These are phyloP conservation scores for Mycena leptocephala DNA, from an alignment of 768 basidiomycete genomes.

Conservation along the genomic window DNA sequence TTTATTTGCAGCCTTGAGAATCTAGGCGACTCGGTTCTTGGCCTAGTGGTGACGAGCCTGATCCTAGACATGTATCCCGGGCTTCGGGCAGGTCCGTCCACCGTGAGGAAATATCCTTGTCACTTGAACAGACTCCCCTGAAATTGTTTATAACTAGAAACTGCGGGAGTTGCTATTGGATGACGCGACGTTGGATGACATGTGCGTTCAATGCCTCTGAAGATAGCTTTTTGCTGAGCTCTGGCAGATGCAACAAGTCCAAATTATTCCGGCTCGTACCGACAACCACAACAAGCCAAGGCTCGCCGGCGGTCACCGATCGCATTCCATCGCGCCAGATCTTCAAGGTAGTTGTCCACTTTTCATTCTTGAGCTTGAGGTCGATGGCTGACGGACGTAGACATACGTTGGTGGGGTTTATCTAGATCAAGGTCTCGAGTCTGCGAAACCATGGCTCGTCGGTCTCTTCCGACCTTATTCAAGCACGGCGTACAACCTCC, in stretches of 20 bases:
- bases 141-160: not conserved
- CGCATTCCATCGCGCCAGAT: not conserved
- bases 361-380: too few species aligned
- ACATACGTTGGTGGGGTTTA: not conserved
- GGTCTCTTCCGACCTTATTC: not conserved
- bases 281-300: not conserved
- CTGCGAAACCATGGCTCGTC: not conserved
- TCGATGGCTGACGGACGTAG: not conserved
- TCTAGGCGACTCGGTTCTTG: constrained; percentile 67
- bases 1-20: constrained; percentile 60
- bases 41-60: constrained; percentile 62
- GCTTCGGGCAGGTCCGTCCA: constrained; percentile 66
- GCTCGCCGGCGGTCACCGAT: not conserved
- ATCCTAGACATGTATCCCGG: constrained; percentile 61
- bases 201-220: not conserved
- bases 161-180: constrained; percentile 4
- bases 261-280: not conserved
- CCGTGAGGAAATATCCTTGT: constrained; percentile 47
- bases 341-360: not conserved
- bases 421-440: not conserved
- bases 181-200: not conserved
- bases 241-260: not conserved
- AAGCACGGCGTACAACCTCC: not conserved
- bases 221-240: too few species aligned
- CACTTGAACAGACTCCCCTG: not conserved